Conservation (phyloP, 345 rosid genomes). For the Brassica napus region Da-Ae NC_063437.1:17591001-17591500, state of each 20-base stretch:
- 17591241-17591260: conserved; percentile 54
- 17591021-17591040: conserved; percentile 53
- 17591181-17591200: conserved; percentile 45
- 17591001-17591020: conserved; percentile 36
- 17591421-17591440: conserved; percentile 96
- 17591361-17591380: conserved; percentile 93
- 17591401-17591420: conserved; percentile 99
- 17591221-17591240: conserved; percentile 46
- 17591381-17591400: conserved; percentile 93
- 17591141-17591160: conserved; percentile 51
- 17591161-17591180: conserved; percentile 71
- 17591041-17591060: neutral
- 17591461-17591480: conserved; percentile 96
- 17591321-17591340: conserved; percentile 96
- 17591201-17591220: conserved; percentile 41
- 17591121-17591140: conserved; percentile 44
- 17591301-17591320: conserved; percentile 78
- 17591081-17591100: neutral
- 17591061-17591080: neutral
- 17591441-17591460: conserved; percentile 86
- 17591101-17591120: neutral
- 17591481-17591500: conserved; percentile 75
- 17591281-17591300: conserved; percentile 94
- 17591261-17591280: conserved; percentile 85
- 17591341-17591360: conserved; percentile 66